These are phyloP conservation scores for Naganishia sp. DNA, from an alignment of 1,284 basidiomycete genomes.

Conservation along the genomic window DNA sequence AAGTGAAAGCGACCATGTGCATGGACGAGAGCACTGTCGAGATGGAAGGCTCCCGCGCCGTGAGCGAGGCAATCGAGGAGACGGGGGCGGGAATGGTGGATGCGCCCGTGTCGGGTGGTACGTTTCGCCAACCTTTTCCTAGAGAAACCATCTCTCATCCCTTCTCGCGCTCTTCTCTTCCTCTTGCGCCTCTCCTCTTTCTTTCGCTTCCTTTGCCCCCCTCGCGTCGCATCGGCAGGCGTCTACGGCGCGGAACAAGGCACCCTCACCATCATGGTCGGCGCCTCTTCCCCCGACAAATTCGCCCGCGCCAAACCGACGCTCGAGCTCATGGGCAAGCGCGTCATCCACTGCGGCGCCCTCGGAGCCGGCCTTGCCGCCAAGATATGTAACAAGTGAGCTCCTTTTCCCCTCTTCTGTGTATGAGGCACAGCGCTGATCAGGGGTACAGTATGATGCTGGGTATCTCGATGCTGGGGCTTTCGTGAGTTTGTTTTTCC, in stretches of 20 bases:
- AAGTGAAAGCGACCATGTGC: slow-evolving; percentile 60
- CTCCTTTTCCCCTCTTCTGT: slow-evolving; percentile 59
- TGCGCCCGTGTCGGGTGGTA: slow-evolving; percentile 86
- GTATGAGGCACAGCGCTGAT: not conserved
- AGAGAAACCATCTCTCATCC: slow-evolving; percentile 1
- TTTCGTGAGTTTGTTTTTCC: slow-evolving; percentile 23
- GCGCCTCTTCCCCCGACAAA: slow-evolving; percentile 62
- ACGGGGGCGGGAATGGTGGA: slow-evolving; percentile 78
- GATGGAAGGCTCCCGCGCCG: slow-evolving; percentile 67
- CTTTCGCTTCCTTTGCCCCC: not conserved
- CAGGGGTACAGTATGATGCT: slow-evolving; percentile 30
- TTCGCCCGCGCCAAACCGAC: slow-evolving; percentile 66
- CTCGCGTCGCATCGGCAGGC: slow-evolving; percentile 54
- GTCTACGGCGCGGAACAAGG: slow-evolving; percentile 80
- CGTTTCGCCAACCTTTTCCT: slow-evolving; percentile 37
- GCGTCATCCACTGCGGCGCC: slow-evolving; percentile 80
- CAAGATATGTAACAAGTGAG: slow-evolving; percentile 84
- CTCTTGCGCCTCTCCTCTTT: not conserved
- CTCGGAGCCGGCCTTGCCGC: slow-evolving; percentile 81
- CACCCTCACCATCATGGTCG: slow-evolving; percentile 86
- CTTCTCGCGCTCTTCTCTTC: slow-evolving; percentile 11
- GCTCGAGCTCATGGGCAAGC: slow-evolving; percentile 67
- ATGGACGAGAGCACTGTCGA: slow-evolving; percentile 89
- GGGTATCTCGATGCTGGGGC: slow-evolving; percentile 35
- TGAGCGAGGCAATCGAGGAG: slow-evolving; percentile 61